Evolutionary conservation across 75 land plant species (phyloP).

Genomic region (Sequoia sempervirens): DNA sequence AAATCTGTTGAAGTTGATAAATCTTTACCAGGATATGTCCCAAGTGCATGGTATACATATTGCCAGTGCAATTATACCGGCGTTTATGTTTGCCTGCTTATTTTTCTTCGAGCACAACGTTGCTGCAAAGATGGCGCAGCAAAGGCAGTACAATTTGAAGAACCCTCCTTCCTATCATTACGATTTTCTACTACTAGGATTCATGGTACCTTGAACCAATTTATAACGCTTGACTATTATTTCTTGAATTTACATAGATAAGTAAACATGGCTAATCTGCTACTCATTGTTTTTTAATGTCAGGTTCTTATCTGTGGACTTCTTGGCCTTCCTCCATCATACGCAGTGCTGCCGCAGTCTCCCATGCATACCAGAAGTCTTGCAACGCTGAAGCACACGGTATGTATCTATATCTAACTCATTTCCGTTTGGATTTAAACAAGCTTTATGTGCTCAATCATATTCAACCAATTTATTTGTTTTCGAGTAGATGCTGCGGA

Average conservation of each 20-base stretch:
- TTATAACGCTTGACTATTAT: too few species aligned
- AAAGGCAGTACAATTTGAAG: too few species aligned
- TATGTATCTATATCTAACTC: too few species aligned
- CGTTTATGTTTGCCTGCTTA: conserved; percentile 2
- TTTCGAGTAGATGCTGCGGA: conserved; percentile 20
- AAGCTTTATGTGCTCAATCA: too few species aligned
- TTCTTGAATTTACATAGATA: not conserved
- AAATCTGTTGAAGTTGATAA: too few species aligned
- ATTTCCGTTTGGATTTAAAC: too few species aligned
- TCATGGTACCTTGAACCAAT: conserved; percentile 2
- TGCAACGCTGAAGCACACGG: conserved; percentile 18
- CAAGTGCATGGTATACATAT: too few species aligned
- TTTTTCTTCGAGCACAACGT: conserved; percentile 41
- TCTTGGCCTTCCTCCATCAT: conserved; percentile 83
- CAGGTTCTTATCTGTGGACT: conserved; percentile 84
- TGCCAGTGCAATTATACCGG: too few species aligned
- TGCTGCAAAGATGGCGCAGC: conserved; percentile 36
- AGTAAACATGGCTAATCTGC: not conserved
- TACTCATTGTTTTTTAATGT: not conserved
- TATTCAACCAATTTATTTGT: not conserved
- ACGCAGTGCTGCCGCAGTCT: conserved; percentile 88
- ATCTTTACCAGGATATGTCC: too few species aligned
- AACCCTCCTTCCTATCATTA: too few species aligned
- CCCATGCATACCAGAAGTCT: conserved; percentile 76
- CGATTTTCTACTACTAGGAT: conserved; percentile 17